These are phyloP conservation scores for Polysphondylium violaceum DNA, from an alignment of 78 protist species.

Conservation along the genomic window DNA sequence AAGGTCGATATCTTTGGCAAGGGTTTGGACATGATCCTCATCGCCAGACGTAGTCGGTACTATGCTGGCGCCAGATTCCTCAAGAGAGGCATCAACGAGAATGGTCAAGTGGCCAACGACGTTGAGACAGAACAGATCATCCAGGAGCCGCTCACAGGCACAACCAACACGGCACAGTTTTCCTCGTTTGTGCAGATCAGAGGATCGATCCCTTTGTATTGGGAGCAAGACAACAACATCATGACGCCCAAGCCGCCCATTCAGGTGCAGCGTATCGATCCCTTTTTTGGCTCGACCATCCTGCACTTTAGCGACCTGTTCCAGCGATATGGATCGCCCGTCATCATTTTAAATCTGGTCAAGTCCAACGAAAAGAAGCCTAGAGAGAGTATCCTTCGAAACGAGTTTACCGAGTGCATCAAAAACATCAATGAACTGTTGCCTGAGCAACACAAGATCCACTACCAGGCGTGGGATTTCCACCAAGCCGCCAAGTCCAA, in stretches of 20 bases:
- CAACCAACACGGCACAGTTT: slow-evolving; percentile 92
- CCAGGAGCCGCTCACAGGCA: slow-evolving; percentile 94
- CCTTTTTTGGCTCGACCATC: slow-evolving; percentile 87
- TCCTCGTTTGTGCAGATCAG: slow-evolving; percentile 82
- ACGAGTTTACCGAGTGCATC: slow-evolving; percentile 81
- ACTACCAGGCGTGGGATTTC: slow-evolving; percentile 86
- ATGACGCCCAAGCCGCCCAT: slow-evolving; percentile 86
- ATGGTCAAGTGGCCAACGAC: slow-evolving; percentile 96
- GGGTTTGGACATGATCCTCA: slow-evolving; percentile 84
- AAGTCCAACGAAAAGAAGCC: slow-evolving; percentile 93
- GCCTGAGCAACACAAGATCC: slow-evolving; percentile 67
- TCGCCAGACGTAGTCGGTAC: slow-evolving; percentile 95
- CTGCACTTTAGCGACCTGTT: slow-evolving; percentile 92
- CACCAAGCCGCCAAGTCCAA: slow-evolving; percentile 77
- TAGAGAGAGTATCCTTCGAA: slow-evolving; percentile 89
- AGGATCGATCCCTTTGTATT: slow-evolving; percentile 97
- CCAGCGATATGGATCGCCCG: slow-evolving; percentile 91
- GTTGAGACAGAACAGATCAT: slow-evolving; percentile 98
- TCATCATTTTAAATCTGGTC: slow-evolving; percentile 90
- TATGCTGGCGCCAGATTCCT: slow-evolving; percentile 98
- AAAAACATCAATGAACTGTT: slow-evolving; percentile 81
- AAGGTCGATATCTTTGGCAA: slow-evolving; percentile 56
- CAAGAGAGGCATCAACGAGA: slow-evolving; percentile 96
- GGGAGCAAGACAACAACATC: slow-evolving; percentile 94
- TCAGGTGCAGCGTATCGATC: slow-evolving; percentile 88